Conservation (phyloP, 164 flowering plant species). For the Warburgia ugandensis region DNA sequence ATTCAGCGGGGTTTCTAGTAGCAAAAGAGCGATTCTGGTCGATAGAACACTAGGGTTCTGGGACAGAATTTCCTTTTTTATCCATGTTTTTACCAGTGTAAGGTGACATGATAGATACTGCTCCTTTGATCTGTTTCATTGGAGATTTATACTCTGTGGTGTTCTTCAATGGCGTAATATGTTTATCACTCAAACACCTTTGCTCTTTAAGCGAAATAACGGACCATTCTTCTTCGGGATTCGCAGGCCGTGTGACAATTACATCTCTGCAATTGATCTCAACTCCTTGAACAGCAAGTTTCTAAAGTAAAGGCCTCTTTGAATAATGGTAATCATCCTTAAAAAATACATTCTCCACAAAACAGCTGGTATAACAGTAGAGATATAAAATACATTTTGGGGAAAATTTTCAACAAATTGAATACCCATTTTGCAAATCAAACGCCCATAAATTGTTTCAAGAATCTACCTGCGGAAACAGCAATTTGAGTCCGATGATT, state of each 20-base stretch:
- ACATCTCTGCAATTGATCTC: conserved; percentile 63
- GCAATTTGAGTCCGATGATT: conserved; percentile 73
- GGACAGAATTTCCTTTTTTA: conserved; percentile 21
- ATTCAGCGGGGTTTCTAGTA: conserved; percentile 10
- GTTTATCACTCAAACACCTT: conserved; percentile 25
- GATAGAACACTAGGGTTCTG: conserved; percentile 4
- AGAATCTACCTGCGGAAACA: conserved; percentile 72
- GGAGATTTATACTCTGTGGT: conserved; percentile 40
- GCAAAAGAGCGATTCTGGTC: conserved; percentile 12
- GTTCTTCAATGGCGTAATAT: conserved; percentile 26
- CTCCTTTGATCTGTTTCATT: conserved; percentile 60
- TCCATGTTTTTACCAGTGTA: conserved; percentile 30
- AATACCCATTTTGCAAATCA: background rate
- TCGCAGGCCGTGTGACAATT: conserved; percentile 25
- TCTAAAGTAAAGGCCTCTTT: conserved; percentile 76
- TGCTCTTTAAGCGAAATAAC: conserved; percentile 71
- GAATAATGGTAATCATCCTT: conserved; percentile 80
- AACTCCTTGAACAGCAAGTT: conserved; percentile 82
- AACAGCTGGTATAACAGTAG: conserved; percentile 57
- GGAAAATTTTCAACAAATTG: background rate
- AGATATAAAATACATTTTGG: background rate
- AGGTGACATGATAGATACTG: conserved; percentile 46
- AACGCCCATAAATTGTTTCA: background rate
- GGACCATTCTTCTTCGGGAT: conserved; percentile 76
- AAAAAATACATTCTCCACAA: conserved; percentile 78